These are phyloP conservation scores for Drechmeria coniospora DNA, from an alignment of 2,329 filamentous ascomycete species.

Conservation along the genomic window DNA sequence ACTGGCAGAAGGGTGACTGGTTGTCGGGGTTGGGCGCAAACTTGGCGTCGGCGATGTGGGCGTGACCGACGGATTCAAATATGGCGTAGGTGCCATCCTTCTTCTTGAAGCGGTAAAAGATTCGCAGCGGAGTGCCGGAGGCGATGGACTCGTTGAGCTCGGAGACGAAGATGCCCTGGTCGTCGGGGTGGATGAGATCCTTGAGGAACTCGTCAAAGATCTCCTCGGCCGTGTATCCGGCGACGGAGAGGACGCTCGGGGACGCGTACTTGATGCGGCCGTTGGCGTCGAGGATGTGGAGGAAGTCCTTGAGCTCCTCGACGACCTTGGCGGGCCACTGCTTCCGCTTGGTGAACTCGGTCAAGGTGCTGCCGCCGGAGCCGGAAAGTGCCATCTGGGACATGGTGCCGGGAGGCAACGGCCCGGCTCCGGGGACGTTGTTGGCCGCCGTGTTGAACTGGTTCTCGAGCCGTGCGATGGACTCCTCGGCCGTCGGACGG, in stretches of 20 bases:
- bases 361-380: slow-evolving; percentile 28
- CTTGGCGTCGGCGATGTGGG: slow-evolving; percentile 62
- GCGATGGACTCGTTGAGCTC: slow-evolving; percentile 85
- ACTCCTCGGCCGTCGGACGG: too few species aligned
- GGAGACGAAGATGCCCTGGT: slow-evolving; percentile 65
- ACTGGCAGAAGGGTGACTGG: slow-evolving; percentile 59
- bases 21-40: slow-evolving; percentile 48
- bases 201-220: slow-evolving; percentile 62
- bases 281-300: slow-evolving; percentile 75
- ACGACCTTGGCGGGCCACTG: slow-evolving; percentile 83
- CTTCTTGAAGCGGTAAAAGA: slow-evolving; percentile 76
- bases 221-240: slow-evolving; percentile 57
- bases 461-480: slow-evolving; percentile 17
- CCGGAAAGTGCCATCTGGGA: slow-evolving; percentile 16
- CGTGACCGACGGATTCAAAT: slow-evolving; percentile 85
- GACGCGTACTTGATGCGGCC: slow-evolving; percentile 79
- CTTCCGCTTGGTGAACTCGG: slow-evolving; percentile 43
- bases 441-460: slow-evolving; percentile 19
- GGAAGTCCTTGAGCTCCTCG: slow-evolving; percentile 76
- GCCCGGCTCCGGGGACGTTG: slow-evolving; percentile 25
- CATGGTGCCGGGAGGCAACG: slow-evolving; percentile 24
- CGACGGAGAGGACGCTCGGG: slow-evolving; percentile 57
- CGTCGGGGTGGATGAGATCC: slow-evolving; percentile 75
- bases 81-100: slow-evolving; percentile 59
- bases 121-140: slow-evolving; percentile 59